Conservation (phyloP, 1,139 yeast species). For the Debaryomycetaceae sp. region DNA sequence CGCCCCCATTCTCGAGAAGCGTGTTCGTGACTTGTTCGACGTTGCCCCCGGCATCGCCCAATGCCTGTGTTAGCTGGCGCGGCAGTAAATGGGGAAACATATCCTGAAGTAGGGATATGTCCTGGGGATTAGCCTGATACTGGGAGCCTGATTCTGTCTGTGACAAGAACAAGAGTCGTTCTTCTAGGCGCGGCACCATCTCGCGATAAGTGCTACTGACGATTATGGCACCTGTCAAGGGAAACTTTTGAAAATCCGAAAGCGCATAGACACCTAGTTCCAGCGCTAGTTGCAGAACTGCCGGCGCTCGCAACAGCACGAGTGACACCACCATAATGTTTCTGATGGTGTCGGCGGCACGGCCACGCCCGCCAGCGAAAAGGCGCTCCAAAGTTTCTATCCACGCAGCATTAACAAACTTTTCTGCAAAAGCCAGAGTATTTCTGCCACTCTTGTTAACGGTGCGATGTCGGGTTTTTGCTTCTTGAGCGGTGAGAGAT, state of each 20-base stretch:
- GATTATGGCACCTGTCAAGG: conserved; percentile 44
- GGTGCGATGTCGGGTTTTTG: conserved; percentile 5
- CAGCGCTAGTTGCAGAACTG: conserved; percentile 28
- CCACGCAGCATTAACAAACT: conserved; percentile 46
- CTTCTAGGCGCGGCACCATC: conserved; percentile 39
- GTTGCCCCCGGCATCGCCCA: conserved; percentile 36
- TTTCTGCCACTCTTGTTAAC: conserved; percentile 10
- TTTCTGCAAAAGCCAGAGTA: conserved; percentile 34
- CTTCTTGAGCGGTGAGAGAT: conserved; percentile 2
- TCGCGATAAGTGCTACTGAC: conserved; percentile 32
- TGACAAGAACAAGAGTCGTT: conserved; percentile 31
- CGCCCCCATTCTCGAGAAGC: conserved; percentile 51
- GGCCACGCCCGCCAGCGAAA: conserved; percentile 46
- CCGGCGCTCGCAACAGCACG: conserved; percentile 35
- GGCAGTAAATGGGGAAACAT: conserved; percentile 47
- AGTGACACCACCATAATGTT: conserved; percentile 43
- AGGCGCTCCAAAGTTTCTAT: conserved; percentile 44
- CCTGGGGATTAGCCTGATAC: conserved; percentile 17
- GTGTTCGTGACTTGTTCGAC: conserved; percentile 51
- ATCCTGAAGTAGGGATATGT: conserved; percentile 36
- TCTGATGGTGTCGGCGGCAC: conserved; percentile 33
- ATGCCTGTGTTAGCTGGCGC: conserved; percentile 33
- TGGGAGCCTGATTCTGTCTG: conserved; percentile 4
- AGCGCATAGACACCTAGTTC: conserved; percentile 35
- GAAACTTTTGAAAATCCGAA: conserved; percentile 32